Base-by-base conservation (phyloP, 1,284 basidiomycete genomes). In the Cystobasidium slooffiae region DNA sequence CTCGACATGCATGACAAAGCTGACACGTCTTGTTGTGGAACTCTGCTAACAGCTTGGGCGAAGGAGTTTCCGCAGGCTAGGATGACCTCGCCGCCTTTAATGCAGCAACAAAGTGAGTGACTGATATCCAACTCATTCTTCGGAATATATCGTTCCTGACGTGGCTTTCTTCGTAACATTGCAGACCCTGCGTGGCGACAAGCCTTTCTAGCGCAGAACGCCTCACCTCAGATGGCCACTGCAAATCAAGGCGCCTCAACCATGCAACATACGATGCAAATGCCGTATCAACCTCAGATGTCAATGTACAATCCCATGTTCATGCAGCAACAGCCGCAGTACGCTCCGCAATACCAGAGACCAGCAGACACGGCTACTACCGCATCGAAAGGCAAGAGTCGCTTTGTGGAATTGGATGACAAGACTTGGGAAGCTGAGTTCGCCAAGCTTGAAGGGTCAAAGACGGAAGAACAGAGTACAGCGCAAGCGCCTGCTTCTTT, bases 381-480 rank as follows among this genome's bases (percentile, higher is more conserved):
- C 6, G 43, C 49, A 22, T n/a, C 18, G 47, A 78, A 80, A 53
- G 77, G 78, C 44, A 80, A 79, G 52, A 76, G 72, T 6, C 75
- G 78, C 18, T 77, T 82, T 24, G 78, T 81, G 64, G 81, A 82
- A 67, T 76, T 82, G 24, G 81, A 81, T 16, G 75, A 78, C 46
- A 76, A 78, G 4, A 90, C 90, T 81, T 96, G 93, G 93, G 94
- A 96, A 81, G 88, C 89, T 8, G 90, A 95, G 81, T 93, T 94
- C 79, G 91, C 91, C 74, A 89, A 92, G 78, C 83, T 91, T 4
- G 85, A 56, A 14, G 46, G 66, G 31, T 69, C 73, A 24, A 68
- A 75, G 67, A 51, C 51, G 10, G 58, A 55, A 16, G 39, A 66
- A 41, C 61, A 44, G 7, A 37, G 14, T 16, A 44, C 41, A 16